Evolutionary conservation across 768 basidiomycete species (phyloP), one percentile per base, ranked within the genome.

Genomic region (Phanerochaete sordida): DNA sequence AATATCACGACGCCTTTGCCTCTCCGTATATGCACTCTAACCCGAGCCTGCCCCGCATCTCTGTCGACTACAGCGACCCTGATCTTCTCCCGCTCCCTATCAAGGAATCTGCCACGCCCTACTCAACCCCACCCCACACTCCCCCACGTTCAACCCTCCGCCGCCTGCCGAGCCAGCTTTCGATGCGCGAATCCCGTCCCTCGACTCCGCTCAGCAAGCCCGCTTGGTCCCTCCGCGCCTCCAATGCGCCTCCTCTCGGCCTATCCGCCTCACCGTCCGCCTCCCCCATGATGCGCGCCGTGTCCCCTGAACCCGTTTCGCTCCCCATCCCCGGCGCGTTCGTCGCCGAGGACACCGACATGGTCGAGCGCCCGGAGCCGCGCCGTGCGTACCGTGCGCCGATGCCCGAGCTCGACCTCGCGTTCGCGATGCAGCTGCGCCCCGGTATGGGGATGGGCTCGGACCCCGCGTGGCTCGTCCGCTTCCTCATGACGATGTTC

Each of bases 401-500:
- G 7, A 33, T 64, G 13, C 70, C 75, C 24, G 76, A 75, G 64
- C 68, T 80, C 30, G 89, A 91, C 66, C 78, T 88, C 48, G 89
- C 87, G 19, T 80, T 91, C 6, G 87, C 87, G 46, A 86, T 91
- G 87, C 89, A 91, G 71, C 78, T 90, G 50, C 80, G 87, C 30
- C 88, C 87, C 5, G 87, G 88, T 1, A 72, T 90, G 23, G 88
- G 88, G 37, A 71, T 81, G 12, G 85, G 87, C 43, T 85, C 88
- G 12, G 89, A 91, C 66, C 80, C 87, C 6, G 88, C 88, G 37
- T 91, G 87, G 87, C 82, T 90, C 78, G 86, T 91, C 51, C 75
- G 88, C 60, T 91, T 89, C 69, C 71, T 91, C 72, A 90, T 91
- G 88, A 77, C 84, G 30, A 80, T 90, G 72, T 90, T 88, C 70